Evolutionary conservation across 257 asterid species (phyloP).

Genomic region (Rhazya stricta): DNA sequence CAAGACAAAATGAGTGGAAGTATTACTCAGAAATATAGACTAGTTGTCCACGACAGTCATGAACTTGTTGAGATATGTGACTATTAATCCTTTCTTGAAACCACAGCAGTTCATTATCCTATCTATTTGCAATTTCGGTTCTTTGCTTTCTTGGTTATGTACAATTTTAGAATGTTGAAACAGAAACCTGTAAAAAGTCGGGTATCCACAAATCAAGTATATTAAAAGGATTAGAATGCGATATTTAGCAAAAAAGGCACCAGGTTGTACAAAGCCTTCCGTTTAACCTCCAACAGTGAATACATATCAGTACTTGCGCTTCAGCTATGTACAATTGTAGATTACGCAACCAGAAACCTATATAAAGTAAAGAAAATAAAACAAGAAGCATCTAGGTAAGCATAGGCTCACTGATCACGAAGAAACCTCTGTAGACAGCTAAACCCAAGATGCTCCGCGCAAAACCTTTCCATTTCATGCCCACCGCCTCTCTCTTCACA

Average conservation of each 20-base stretch:
- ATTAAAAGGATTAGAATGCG: neutral
- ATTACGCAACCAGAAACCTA: neutral
- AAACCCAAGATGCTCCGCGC: conserved; percentile 86
- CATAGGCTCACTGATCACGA: conserved; percentile 49
- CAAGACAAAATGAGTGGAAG: neutral
- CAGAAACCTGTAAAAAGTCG: neutral
- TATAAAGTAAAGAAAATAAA: neutral
- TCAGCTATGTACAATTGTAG: conserved; percentile 4
- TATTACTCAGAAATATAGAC: neutral
- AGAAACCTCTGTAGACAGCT: conserved; percentile 93
- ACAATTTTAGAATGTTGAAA: neutral
- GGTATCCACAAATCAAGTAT: neutral
- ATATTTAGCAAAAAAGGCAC: neutral
- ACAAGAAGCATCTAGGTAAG: neutral
- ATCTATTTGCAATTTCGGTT: neutral
- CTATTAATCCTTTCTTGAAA: neutral
- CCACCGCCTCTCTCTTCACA: conserved; percentile 71
- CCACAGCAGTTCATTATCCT: neutral
- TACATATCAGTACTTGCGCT: neutral
- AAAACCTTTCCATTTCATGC: conserved; percentile 69
- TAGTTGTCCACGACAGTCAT: neutral
- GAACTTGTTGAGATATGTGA: neutral
- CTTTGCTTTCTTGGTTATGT: neutral
- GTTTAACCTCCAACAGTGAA: neutral
- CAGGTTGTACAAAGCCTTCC: neutral